A percentile compares a stretch with the other conserved stretches of the same genome.
These are phyloP conservation scores for Combretum micranthum DNA, from an alignment of 345 rosid genomes.

Conservation along the genomic window DNA sequence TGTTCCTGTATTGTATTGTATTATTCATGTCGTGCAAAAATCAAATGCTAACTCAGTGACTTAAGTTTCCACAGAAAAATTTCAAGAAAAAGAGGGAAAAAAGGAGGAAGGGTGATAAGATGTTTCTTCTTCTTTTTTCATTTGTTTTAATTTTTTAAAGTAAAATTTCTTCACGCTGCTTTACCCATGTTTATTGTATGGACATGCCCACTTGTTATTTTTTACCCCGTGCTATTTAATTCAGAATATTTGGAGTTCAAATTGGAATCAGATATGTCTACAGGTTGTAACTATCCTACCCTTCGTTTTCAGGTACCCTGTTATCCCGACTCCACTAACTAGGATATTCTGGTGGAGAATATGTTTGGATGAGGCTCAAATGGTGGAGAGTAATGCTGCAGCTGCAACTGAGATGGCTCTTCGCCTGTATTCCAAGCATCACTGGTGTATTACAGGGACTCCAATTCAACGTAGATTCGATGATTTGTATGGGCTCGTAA, in stretches of 20 bases:
- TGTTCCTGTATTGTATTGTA: too few relatives aligned
- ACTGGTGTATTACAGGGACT: constrained; percentile 97
- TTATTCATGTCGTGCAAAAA: too few relatives aligned
- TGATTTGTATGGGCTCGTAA: constrained; percentile 81
- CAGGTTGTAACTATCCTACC: not conserved
- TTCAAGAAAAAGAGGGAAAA: too few relatives aligned
- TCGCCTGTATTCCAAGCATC: constrained; percentile 66
- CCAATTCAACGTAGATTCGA: constrained; percentile 93
- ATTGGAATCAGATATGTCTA: constrained; percentile 2
- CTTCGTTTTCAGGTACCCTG: constrained; percentile 65
- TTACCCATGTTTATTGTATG: too few relatives aligned
- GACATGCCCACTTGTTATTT: too few relatives aligned
- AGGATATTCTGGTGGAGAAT: constrained; percentile 97
- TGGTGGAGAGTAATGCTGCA: constrained; percentile 94
- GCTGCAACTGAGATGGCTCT: constrained; percentile 97
- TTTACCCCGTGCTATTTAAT: too few relatives aligned
- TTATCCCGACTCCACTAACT: constrained; percentile 78
- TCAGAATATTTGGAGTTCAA: not conserved
- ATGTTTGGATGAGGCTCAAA: constrained; percentile 98
- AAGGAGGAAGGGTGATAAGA: too few relatives aligned
- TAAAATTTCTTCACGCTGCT: too few relatives aligned
- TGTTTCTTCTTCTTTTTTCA: too few relatives aligned
- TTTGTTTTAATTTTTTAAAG: too few relatives aligned
- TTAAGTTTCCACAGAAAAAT: too few relatives aligned
- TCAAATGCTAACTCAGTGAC: too few relatives aligned